These are phyloP conservation scores for Powellomyces hirtus DNA, from an alignment of 192 early-diverging fungal genomes.

Conservation along the genomic window DNA sequence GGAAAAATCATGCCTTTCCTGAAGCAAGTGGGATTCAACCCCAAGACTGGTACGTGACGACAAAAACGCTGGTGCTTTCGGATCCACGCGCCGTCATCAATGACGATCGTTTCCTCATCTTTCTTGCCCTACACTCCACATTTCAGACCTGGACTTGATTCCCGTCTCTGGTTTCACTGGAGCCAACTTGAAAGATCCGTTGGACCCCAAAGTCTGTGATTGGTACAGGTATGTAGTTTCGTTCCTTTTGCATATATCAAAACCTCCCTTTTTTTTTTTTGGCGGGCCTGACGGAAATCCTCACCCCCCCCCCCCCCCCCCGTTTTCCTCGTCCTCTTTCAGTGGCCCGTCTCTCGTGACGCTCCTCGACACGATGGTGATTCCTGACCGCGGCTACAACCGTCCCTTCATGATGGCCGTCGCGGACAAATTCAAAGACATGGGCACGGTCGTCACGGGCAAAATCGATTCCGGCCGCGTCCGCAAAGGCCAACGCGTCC, in stretches of 20 bases:
- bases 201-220: conserved; percentile 46
- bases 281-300: no score
- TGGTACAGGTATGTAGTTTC: conserved; percentile 40
- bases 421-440: conserved; percentile 94
- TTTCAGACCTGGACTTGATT: conserved; percentile 74
- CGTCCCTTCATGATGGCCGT: conserved; percentile 93
- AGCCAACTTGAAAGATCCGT: conserved; percentile 89
- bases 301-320: no score
- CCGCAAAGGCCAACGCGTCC: conserved; percentile 79
- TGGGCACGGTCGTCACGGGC: conserved; percentile 94
- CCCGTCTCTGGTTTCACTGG: conserved; percentile 97
- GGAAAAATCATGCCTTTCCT: conserved; percentile 87
- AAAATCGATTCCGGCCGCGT: conserved; percentile 95
- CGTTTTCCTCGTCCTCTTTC: background rate
- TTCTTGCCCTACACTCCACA: background rate
- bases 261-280: background rate
- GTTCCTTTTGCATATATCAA: background rate
- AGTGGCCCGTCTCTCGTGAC: conserved; percentile 86
- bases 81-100: no score
- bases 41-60: conserved; percentile 71
- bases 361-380: conserved; percentile 77
- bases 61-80: background rate
- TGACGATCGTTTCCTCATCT: no score
- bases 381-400: conserved; percentile 81
- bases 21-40: conserved; percentile 84